Evolutionary conservation across 768 basidiomycete genomes (phyloP), one percentile per base, ranked within the genome.

Genomic region (Leccinum rimulosum): DNA sequence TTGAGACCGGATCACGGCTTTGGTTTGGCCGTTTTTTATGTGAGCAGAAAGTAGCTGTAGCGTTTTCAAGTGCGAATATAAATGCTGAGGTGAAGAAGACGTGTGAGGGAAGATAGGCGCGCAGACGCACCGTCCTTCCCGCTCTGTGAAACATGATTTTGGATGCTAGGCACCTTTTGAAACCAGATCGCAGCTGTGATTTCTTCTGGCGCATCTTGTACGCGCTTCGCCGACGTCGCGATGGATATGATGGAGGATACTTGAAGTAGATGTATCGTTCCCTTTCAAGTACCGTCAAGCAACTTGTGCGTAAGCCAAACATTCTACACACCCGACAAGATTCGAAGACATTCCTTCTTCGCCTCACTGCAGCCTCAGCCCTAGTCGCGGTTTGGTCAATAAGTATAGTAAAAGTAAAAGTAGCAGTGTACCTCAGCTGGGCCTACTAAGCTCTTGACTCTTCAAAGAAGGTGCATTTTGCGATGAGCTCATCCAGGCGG

Each of bases 201-300:
- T 61, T 90, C 88, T 35, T 84, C 78, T 30, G 93, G 69, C 6
- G 87, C 84, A 40, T 81, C 75, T 51, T 83, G 69, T 17, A 93
- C 89, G 64, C 79, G 81, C 51, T 79, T 77, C 3, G 91, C 87
- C 10, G 91, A 89, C 43, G 77, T 72, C 5, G 88, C 80, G 61
- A 94, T 88, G 51, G 85, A 82, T 49, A 93, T 87, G 48, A 94
- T 94, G 1, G 91, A 91, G 4, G 90, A 84, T 1, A 92, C 91
- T 74, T 93, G 89, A 33, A 94, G 76, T 31, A 94, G 78, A 72
- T 94, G 74, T 94, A 94, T 64, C 91, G 86, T 85, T 93, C 92
- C 75, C 92, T 94, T 83, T 83, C 76, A 70, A 70, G 66, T 75
- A 75, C 68, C 71, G 66, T 77, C 74, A 73, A 61, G 74, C 56